Evolutionary conservation across 495 filamentous ascomycete genomes (phyloP), one percentile per base, ranked within the genome.

Genomic region (Tetracladium marchalianum): DNA sequence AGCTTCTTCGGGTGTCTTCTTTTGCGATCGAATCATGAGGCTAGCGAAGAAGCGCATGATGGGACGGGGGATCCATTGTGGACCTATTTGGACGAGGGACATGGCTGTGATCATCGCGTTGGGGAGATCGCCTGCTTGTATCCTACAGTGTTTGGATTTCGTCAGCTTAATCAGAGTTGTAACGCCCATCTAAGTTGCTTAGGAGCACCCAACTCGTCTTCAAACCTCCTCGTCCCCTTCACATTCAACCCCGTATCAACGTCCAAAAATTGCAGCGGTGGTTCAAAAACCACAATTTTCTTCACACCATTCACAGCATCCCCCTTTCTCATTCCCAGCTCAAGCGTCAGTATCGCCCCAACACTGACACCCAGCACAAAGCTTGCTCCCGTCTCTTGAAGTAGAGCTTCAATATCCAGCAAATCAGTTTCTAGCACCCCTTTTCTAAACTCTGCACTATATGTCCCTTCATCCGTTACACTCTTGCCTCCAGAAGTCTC

Each of bases 21-120:
- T 42, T 36, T 47, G 43, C 5, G 32, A 32, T 17, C 36, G 34
- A 33, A 52, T 38, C 44, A 39, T 40, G 12, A 40, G 15, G n/a
- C 33, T 38, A 15, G 33, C 34, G n/a, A 52, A 36, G n/a, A 39
- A 32, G 27, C 34, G 39, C 43, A 52, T 47, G 18, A 47, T 13
- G 18, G 10, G 36, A n/a, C 43, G 33, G n/a, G 49, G 49, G 31
- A 52, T 46, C 49, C 49, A 52, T 19, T 15, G 16, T 15, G 49
- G 49, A 13, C 49, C 49, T 15, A 52, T 15, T 27, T 52, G 43
- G 1, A 46, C 49, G 16, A 41, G 1, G 17, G 40, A 37, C 49
- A 52, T 52, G 13, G 49, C 43, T 6, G 43, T 41, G 11, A 52
- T 37, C 33, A 46, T 19, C 6, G 43, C 43, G 7, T 31, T 43